These are phyloP conservation scores for Capronia coronata DNA, from an alignment of 2,329 filamentous ascomycete species.

Conservation along the genomic window DNA sequence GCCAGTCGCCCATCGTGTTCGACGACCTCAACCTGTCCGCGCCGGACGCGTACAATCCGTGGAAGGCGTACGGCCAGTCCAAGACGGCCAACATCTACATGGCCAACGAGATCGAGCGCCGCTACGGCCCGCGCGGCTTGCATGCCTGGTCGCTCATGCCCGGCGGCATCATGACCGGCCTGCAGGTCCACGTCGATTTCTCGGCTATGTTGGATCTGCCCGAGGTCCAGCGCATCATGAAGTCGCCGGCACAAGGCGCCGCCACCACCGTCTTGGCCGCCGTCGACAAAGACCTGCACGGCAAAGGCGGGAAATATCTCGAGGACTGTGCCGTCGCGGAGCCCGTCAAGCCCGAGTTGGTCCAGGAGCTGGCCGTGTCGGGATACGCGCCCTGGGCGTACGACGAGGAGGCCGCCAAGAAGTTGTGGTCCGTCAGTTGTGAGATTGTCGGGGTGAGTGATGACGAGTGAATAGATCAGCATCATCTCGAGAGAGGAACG, in stretches of 20 bases:
- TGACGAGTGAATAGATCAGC: conserved; percentile 1
- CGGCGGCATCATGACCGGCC: conserved; percentile 38
- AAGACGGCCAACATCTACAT: conserved; percentile 49
- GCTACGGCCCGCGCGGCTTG: conserved; percentile 40
- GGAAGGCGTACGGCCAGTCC: conserved; percentile 41
- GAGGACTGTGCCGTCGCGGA: conserved; percentile 25
- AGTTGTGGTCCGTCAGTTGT: conserved; percentile 21
- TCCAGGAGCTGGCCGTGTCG: not conserved
- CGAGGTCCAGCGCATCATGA: conserved; percentile 27
- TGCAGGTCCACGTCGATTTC: conserved; percentile 21
- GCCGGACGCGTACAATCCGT: conserved; percentile 32
- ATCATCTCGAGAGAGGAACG: too few relatives aligned
- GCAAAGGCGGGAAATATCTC: conserved; percentile 30
- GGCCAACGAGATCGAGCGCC: conserved; percentile 46
- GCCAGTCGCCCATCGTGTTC: conserved; percentile 31
- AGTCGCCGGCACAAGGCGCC: conserved; percentile 36
- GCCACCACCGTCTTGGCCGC: conserved; percentile 32
- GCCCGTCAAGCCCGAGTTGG: conserved; percentile 8
- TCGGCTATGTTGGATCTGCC: conserved; percentile 20
- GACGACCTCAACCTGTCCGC: conserved; percentile 40
- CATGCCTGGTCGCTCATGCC: conserved; percentile 43
- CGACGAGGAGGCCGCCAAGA: conserved; percentile 19
- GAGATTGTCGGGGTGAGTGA: conserved; percentile 18
- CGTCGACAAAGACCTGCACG: conserved; percentile 29
- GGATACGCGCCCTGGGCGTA: conserved; percentile 23